Evolutionary conservation across 257 asterid species (phyloP), one percentile per base, ranked within the genome.

Genomic region (Petunia axillaris): DNA sequence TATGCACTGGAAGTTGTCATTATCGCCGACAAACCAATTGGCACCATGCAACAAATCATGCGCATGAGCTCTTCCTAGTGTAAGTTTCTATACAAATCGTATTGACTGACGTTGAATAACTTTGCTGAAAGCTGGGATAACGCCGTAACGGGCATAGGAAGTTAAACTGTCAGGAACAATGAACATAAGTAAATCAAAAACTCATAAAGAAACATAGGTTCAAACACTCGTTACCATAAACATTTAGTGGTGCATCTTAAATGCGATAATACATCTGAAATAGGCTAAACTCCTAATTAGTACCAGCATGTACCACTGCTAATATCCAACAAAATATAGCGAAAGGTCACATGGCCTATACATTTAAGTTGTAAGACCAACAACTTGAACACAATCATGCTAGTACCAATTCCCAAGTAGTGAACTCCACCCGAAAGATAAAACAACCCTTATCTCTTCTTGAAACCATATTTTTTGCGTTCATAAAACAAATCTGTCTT

Each of bases 401-500:
- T 70, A 10, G 43, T 4, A 63, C 14, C 2, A 63, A 63, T 8
- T n/a, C 10, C 77, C 8, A 4, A 46, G 13, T 48, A 46, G 43
- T 0, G 43, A 71, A 71, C 11, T 10, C 10, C 60, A 35, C 43
- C 43, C 25, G 0, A 2, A 46, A 15, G 6, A 11, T 10, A 14
- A 1, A 25, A 48, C 48, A 1, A 3, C 41, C 0, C 77, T 90
- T 91, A 93, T 84, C 97, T 80, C 84, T 93, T 93, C 87, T 93
- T 93, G 80, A 93, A 93, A 35, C 98, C 98, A 81, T 91, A 93
- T 77, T 93, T 93, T 78, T 93, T 93, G n/a, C 96, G 94, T 81
- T 93, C 97, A 5, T 93, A 93, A 81, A 93, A 92, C 36, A 93
- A 76, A 86, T 93, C 98, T 0, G 97, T 91, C 84, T 93, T 93